These are phyloP conservation scores for Striga asiatica DNA, from an alignment of 257 asterid species.

Conservation along the genomic window DNA sequence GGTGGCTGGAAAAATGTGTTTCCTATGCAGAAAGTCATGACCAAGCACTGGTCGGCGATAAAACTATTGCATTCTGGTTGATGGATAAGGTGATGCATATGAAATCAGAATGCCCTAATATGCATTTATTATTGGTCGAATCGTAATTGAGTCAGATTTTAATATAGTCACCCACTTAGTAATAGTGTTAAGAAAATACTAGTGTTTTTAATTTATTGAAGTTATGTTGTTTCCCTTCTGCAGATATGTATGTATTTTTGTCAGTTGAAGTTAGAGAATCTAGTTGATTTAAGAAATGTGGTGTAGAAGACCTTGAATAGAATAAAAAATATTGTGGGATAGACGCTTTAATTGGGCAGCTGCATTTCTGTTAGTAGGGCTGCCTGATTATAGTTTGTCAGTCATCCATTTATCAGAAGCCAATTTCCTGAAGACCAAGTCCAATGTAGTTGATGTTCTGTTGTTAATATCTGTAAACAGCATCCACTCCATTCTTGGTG, in stretches of 20 bases:
- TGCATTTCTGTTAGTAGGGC: not conserved
- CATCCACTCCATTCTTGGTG: slow-evolving; percentile 9
- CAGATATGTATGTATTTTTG: not conserved
- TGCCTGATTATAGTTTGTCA: not conserved
- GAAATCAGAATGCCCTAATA: not conserved
- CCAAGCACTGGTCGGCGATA: slow-evolving; percentile 97
- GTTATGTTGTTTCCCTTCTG: not conserved
- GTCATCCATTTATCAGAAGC: too few relatives aligned
- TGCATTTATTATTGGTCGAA: not conserved
- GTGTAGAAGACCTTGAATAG: not conserved
- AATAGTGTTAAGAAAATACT: not conserved
- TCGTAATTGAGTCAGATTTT: not conserved
- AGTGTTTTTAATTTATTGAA: not conserved
- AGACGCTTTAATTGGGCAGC: too few relatives aligned
- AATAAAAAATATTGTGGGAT: too few relatives aligned
- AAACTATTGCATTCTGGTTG: slow-evolving; percentile 96
- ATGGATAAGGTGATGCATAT: slow-evolving; percentile 83
- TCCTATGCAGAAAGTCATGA: slow-evolving; percentile 96
- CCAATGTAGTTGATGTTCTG: not conserved
- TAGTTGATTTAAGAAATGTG: not conserved
- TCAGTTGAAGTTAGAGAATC: not conserved
- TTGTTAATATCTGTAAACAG: not conserved
- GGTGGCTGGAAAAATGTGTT: slow-evolving; percentile 91
- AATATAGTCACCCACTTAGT: slow-evolving; percentile 3
- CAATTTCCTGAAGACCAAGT: not conserved